Evolutionary conservation across 345 rosid species (phyloP).

Genomic region (Bruguiera parviflora): DNA sequence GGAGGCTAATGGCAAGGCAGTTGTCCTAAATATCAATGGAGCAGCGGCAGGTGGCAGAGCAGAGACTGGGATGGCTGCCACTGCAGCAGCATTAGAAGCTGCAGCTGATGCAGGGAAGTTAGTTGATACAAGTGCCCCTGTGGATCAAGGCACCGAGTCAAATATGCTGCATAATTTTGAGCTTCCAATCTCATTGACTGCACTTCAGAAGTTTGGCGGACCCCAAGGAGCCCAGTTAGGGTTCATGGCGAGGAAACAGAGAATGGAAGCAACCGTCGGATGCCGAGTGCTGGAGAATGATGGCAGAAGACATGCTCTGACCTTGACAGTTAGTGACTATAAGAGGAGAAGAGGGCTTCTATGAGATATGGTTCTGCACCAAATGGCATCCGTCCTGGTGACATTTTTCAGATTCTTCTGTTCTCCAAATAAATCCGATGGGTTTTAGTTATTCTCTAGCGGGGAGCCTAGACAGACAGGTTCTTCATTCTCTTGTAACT

Average conservation of each 20-base stretch:
- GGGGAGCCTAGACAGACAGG: not conserved
- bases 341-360: constrained; percentile 98
- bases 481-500: not conserved
- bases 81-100: constrained; percentile 82
- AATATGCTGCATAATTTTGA: constrained; percentile 75
- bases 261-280: constrained; percentile 86
- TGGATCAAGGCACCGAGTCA: constrained; percentile 78
- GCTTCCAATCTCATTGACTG: constrained; percentile 57
- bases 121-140: constrained; percentile 87
- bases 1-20: constrained; percentile 25
- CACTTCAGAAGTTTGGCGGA: constrained; percentile 74
- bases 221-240: constrained; percentile 78
- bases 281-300: constrained; percentile 75
- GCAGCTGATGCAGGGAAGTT: constrained; percentile 97
- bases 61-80: constrained; percentile 54
- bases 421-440: not conserved
- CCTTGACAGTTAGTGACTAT: constrained; percentile 94
- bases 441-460: not conserved
- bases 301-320: constrained; percentile 77
- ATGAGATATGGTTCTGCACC: constrained; percentile 26
- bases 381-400: not conserved
- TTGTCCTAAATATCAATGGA: constrained; percentile 29
- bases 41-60: constrained; percentile 19
- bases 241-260: constrained; percentile 89
- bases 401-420: not conserved